Percentiles rank a stretch among this genome's conserved stretches.
These are phyloP conservation scores for Plasmodium coatneyi DNA, from an alignment of 169 alveolate species.

Conservation along the genomic window DNA sequence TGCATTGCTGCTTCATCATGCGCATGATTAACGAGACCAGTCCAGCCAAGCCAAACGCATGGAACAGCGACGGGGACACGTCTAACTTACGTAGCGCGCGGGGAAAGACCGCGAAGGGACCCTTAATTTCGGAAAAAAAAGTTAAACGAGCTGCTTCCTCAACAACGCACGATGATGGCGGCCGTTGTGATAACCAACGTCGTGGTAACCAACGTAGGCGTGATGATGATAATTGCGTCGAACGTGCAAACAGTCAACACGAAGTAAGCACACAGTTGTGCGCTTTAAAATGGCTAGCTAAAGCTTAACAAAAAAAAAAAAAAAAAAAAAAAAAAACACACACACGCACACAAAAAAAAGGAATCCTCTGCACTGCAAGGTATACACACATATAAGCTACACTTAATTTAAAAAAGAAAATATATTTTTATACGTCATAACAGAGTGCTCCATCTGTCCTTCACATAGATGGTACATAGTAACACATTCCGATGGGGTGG, in stretches of 20 bases:
- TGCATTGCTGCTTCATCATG: not conserved
- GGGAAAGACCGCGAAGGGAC: not conserved
- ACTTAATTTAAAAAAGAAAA: not conserved
- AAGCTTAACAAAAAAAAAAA: not conserved
- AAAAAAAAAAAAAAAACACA: not conserved
- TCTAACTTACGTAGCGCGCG: not conserved
- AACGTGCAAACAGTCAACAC: not conserved
- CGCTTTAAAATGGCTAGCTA: not conserved
- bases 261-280: not conserved
- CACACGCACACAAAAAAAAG: not conserved
- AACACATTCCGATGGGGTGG: not conserved
- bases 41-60: no score
- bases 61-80: no score
- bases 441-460: not conserved
- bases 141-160: not conserved
- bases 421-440: not conserved
- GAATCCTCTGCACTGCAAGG: not conserved
- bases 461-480: not conserved
- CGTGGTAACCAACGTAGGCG: no score
- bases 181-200: no score
- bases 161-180: not conserved
- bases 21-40: no score
- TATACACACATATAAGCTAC: not conserved
- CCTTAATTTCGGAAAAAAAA: not conserved
- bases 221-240: no score